phyloP scores from a whole-genome alignment of 257 asterid genomes.

The Petrea volubilis region DNA sequence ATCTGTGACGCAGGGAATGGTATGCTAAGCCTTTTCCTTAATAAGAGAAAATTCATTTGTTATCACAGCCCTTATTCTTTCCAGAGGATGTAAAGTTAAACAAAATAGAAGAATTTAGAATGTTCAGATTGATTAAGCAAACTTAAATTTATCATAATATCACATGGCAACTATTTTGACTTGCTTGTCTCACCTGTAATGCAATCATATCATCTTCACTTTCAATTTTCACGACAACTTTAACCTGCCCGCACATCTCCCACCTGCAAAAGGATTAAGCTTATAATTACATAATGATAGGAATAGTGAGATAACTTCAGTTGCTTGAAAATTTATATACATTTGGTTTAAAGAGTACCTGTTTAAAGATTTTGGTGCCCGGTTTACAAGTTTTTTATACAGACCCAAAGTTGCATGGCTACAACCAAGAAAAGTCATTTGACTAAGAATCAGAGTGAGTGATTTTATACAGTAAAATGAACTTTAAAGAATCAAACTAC shows the following conservation, averaged over 20 bases:
- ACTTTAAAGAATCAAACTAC: no score
- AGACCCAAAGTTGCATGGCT: conserved; percentile 98
- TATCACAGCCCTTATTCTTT: no score
- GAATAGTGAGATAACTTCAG: neutral
- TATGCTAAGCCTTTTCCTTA: neutral
- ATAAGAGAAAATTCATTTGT: no score
- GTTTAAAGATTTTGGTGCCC: conserved; percentile 83
- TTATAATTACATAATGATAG: neutral
- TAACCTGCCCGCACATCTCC: conserved; percentile 99
- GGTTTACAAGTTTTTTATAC: conserved; percentile 69
- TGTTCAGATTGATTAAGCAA: neutral
- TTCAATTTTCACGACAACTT: conserved; percentile 92
- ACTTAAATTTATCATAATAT: neutral
- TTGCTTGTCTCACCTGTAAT: conserved; percentile 58
- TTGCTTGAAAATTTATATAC: conserved; percentile 5
- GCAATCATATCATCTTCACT: conserved; percentile 84
- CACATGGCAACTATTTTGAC: neutral
- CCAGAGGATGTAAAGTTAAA: no score
- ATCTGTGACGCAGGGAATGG: neutral
- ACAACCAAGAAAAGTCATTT: conserved; percentile 12
- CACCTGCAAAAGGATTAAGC: conserved; percentile 57
- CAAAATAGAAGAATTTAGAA: neutral
- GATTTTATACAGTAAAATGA: neutral
- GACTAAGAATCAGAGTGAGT: neutral
- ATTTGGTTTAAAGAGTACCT: conserved; percentile 47